A percentile compares a stretch with the other conserved stretches of the same genome.
phyloP scores from a whole-genome alignment of 1,284 basidiomycete species.

The Dichomitus squalens region DNA sequence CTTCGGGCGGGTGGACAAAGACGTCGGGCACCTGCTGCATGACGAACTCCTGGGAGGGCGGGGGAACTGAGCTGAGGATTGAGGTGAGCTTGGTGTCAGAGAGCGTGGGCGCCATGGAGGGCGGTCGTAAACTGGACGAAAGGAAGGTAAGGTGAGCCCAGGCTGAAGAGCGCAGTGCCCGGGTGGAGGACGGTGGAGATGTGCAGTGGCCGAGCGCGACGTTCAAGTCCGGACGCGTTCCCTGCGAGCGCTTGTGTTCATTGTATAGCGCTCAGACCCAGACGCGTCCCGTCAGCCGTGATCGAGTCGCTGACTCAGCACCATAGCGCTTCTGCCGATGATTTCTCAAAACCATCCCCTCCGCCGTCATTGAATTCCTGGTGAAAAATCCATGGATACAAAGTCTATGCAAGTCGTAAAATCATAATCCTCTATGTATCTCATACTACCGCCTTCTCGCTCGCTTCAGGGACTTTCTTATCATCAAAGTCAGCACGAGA shows the following conservation, averaged over 20 bases:
- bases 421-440: too few relatives aligned
- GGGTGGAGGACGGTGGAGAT: neutral
- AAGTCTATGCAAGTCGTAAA: neutral
- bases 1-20: slow-evolving; percentile 71
- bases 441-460: slow-evolving; percentile 7
- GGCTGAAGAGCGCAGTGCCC: neutral
- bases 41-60: slow-evolving; percentile 28
- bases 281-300: slow-evolving; percentile 11
- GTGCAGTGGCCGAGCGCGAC: neutral
- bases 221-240: neutral
- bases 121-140: slow-evolving; percentile 13
- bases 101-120: slow-evolving; percentile 30
- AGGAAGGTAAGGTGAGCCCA: neutral
- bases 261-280: too few relatives aligned
- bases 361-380: too few relatives aligned
- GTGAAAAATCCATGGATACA: neutral
- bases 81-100: slow-evolving; percentile 18
- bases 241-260: too few relatives aligned
- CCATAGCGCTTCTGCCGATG: neutral
- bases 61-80: slow-evolving; percentile 20
- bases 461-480: neutral
- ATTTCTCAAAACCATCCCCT: too few relatives aligned
- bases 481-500: slow-evolving; percentile 6
- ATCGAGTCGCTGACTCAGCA: slow-evolving; percentile 5
- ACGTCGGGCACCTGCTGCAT: slow-evolving; percentile 56